Base-by-base conservation (phyloP, 1,284 basidiomycete species). In the Athelia psychrophila region DNA sequence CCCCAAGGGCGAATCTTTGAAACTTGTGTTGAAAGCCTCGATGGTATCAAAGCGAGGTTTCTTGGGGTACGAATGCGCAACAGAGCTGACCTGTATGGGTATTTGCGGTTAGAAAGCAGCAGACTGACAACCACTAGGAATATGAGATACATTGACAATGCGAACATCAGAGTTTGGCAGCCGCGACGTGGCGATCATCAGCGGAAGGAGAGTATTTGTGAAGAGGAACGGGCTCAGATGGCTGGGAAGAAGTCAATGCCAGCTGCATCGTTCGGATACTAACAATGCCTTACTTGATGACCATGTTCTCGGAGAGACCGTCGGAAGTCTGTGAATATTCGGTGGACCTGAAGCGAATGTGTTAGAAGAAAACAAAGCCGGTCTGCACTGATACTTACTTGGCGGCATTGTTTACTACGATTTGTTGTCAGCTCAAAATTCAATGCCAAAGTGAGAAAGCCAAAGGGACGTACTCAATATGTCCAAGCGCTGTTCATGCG, bases 341-440 rank as follows among this genome's bases (percentile, higher is more conserved):
- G 44, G 33, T 6, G 6, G 23, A 47, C n/a, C 2, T 30, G 27
- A 13, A 13, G 27, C 27, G 27, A 13, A 13, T 30, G n/a, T 30
- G 13, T 30, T 30, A 13, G 13, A 13, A 13, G 27, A 6, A 6
- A 6, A 6, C 27, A 30, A 30, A 13, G 27, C 13, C 27, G 13
- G 46, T 47, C 62, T 68, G 50, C 13, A 46, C 12, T 23, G 48
- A 48, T 5, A 54, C 74, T 49, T 55, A 80, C 78, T 72, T 49
- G 0, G 72, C 78, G 54, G 80, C 80, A 54, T 83, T 81, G 56
- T 81, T 78, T 40, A 83, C 79, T 81, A 45, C n/a, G n/a, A n/a
- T n/a, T n/a, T n/a, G n/a, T n/a, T n/a, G n/a, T n/a, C n/a, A 13
- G 30, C 23, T 19, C 19, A 8, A 33, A 2, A 22, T 33, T 23